Conservation (phyloP, 352 stramenopile species). For the Blastocystis hominis region DNA sequence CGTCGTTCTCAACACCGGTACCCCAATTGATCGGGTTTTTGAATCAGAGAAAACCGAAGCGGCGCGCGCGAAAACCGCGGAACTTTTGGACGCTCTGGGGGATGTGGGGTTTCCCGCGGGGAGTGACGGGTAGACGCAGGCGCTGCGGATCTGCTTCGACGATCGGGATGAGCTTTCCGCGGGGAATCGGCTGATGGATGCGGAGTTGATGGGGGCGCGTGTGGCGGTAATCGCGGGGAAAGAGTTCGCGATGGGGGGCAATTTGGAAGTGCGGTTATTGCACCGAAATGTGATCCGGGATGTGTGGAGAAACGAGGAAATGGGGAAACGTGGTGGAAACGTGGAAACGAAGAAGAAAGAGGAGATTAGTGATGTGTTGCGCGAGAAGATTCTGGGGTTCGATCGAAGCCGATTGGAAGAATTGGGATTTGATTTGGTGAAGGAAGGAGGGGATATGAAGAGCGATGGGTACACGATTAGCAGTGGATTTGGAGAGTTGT, state of each 20-base stretch:
- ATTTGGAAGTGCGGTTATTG: conserved; percentile 25
- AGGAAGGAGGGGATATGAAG: neutral
- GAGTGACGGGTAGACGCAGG: conserved; percentile 11
- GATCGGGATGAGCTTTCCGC: neutral
- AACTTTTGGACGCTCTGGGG: conserved; percentile 35
- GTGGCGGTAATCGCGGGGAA: conserved; percentile 37
- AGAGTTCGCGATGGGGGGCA: neutral
- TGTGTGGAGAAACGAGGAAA: neutral
- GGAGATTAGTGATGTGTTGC: neutral
- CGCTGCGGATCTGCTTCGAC: conserved; percentile 30
- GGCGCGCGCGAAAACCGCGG: neutral
- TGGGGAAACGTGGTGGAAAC: neutral
- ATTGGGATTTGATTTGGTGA: neutral
- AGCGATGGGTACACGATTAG: neutral
- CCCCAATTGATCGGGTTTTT: neutral
- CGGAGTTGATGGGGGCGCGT: conserved; percentile 28
- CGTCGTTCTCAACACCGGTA: neutral
- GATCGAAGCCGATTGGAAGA: conserved; percentile 6
- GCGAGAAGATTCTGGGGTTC: neutral
- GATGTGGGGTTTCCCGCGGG: neutral
- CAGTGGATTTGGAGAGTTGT: neutral
- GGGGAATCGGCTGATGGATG: conserved; percentile 16
- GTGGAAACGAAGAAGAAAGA: neutral
- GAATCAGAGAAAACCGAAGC: conserved; percentile 14
- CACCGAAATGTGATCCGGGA: neutral